Base-by-base conservation (phyloP, 2,329 filamentous ascomycete species). In the Talaromyces sp. region DNA sequence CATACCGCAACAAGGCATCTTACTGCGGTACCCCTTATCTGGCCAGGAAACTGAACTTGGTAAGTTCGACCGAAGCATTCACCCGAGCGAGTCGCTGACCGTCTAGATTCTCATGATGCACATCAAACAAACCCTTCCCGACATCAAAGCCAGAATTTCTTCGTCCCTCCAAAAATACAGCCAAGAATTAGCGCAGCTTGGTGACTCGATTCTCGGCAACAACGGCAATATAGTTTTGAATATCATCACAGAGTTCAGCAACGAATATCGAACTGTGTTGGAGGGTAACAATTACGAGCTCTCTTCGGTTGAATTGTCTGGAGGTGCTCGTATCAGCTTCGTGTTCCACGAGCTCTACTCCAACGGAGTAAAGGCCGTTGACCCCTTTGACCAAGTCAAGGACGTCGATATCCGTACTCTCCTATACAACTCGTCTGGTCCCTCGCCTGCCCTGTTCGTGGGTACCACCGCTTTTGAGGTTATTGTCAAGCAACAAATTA, bases 291-390 rank as follows among this genome's bases (percentile, higher is more conserved):
- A 96, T 78, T 91, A 91, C 65, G 95, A 99, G 76, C 83, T 99
- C 4, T 98, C 95, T 26, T 96, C 91, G 77, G 85, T 90, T 1
- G 95, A 99, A 76, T 83, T 99, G 63, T 98, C 95, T 6, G 95
- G 95, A 64, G 95, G 95, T 80, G 95, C 95, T 58, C 89, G 95
- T 85, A 99, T 99, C 75, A 96, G 92, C 74, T 99, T 99, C 73
- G 95, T 99, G 52, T 99, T 98, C 84, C 95, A 99, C 78, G 95
- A 99, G 77, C 84, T 99, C 17, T 99, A 99, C 79, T 89, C 92
- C 60, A 98, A 98, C 74, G 95, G 95, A 79, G 85, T 99, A 74
- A 98, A 98, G 83, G 93, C 95, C 1, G 89, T 99, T 50, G 96
- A 99, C 76, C 95, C 95, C 38, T 99, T 99, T 74, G 95, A 99